Conservation (phyloP, 371 early-diverging fungal species). For the Mortierella polycephala region DNA sequence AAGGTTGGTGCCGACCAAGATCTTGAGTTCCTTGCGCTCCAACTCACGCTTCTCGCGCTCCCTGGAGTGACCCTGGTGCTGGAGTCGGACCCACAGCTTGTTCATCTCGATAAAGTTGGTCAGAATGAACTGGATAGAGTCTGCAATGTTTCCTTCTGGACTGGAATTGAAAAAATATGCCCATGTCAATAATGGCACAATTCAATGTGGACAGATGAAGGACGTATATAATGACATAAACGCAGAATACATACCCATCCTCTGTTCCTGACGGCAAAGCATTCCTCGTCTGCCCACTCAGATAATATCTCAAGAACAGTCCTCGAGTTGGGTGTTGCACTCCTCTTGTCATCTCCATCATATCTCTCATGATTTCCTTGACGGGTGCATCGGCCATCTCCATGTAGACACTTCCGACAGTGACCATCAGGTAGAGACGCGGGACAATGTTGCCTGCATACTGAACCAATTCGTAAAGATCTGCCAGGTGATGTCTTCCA, state of each 20-base stretch:
- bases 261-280: conserved; percentile 74
- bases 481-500: conserved; percentile 90
- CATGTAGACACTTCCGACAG: conserved; percentile 96
- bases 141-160: conserved; percentile 84
- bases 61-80: conserved; percentile 93
- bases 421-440: conserved; percentile 96
- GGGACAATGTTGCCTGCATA: conserved; percentile 98
- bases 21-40: conserved; percentile 93
- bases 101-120: conserved; percentile 99
- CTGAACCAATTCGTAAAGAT: conserved; percentile 96
- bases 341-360: conserved; percentile 97
- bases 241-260: conserved; percentile 58
- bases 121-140: conserved; percentile 93
- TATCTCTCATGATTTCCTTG: conserved; percentile 94
- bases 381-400: conserved; percentile 87
- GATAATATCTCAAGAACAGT: conserved; percentile 93
- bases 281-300: conserved; percentile 92
- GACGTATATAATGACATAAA: neutral
- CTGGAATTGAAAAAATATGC: conserved; percentile 47
- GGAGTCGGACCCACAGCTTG: conserved; percentile 98
- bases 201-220: neutral
- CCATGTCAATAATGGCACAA: neutral
- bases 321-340: conserved; percentile 98
- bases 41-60: conserved; percentile 93
- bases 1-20: conserved; percentile 95